These are phyloP conservation scores for Acacia acuminata DNA, from an alignment of 306 rosid species.

Conservation along the genomic window DNA sequence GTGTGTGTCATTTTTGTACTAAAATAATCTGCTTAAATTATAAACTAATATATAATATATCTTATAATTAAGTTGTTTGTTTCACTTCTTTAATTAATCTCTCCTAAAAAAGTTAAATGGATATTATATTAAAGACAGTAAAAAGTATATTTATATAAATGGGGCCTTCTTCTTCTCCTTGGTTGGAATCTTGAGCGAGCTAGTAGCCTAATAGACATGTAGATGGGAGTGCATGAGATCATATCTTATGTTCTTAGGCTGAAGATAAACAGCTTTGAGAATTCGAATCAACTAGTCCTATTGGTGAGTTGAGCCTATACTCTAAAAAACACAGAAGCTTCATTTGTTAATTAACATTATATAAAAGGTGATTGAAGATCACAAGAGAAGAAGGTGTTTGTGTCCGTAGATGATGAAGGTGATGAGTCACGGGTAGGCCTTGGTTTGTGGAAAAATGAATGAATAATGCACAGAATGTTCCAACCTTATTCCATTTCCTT, in stretches of 20 bases:
- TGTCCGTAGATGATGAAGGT: not conserved
- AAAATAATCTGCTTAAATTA: too few species aligned
- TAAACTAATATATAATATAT: too few species aligned
- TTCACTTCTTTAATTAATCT: fast-evolving
- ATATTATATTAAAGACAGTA: too few species aligned
- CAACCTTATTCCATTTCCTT: constrained; percentile 14
- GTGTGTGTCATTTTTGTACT: too few species aligned
- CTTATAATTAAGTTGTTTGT: too few species aligned
- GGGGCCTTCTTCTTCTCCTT: not conserved
- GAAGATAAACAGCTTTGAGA: not conserved
- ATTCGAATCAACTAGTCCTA: not conserved
- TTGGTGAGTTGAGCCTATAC: not conserved
- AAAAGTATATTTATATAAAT: too few species aligned
- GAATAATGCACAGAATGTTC: constrained; percentile 70
- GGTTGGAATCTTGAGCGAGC: not conserved
- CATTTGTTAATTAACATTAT: not conserved
- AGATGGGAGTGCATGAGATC: not conserved
- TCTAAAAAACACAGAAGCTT: not conserved
- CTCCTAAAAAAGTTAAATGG: too few species aligned
- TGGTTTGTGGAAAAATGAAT: constrained; percentile 49
- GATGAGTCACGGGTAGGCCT: constrained; percentile 65
- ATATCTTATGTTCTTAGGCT: not conserved
- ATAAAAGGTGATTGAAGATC: not conserved
- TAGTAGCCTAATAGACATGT: not conserved
- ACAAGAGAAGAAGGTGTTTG: not conserved